phyloP scores from a whole-genome alignment of 345 rosid species.

The Pseudoturritis turrita region DNA sequence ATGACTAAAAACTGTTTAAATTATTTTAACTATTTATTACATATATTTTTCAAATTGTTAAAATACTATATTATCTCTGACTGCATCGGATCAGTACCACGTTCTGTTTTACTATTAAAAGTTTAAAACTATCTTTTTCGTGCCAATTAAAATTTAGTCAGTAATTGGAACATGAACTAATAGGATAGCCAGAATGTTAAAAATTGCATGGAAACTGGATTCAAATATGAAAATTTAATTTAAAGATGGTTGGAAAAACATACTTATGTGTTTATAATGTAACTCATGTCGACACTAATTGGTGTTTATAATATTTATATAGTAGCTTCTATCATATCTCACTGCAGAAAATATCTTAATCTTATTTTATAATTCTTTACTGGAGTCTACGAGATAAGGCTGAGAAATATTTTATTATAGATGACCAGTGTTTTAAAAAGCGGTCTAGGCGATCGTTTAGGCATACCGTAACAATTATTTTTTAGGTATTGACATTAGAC shows the following conservation, averaged over 20 bases:
- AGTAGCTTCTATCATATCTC: not conserved
- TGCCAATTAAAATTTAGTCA: not conserved
- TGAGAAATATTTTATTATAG: not conserved
- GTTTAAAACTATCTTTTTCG: not conserved
- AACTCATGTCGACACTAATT: conserved; percentile 19
- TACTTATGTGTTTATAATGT: not conserved
- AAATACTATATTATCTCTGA: not conserved
- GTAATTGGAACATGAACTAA: not conserved
- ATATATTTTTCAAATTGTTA: too few relatives aligned
- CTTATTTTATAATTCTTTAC: not conserved
- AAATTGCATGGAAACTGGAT: not conserved
- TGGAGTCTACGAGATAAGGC: not conserved
- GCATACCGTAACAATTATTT: too few relatives aligned
- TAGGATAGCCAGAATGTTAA: not conserved
- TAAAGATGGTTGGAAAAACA: not conserved
- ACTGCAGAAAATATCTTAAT: not conserved
- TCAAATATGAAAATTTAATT: not conserved
- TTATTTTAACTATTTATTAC: too few relatives aligned
- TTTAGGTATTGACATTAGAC: too few relatives aligned
- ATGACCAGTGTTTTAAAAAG: too few relatives aligned
- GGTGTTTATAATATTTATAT: not conserved
- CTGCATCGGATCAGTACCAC: not conserved
- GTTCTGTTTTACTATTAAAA: not conserved
- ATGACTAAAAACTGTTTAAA: too few relatives aligned
- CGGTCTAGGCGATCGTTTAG: too few relatives aligned